A percentile compares a stretch with the other conserved stretches of the same genome.
Conservation (phyloP, 169 alveolate genomes). For the Plasmodium yoelii region DNA sequence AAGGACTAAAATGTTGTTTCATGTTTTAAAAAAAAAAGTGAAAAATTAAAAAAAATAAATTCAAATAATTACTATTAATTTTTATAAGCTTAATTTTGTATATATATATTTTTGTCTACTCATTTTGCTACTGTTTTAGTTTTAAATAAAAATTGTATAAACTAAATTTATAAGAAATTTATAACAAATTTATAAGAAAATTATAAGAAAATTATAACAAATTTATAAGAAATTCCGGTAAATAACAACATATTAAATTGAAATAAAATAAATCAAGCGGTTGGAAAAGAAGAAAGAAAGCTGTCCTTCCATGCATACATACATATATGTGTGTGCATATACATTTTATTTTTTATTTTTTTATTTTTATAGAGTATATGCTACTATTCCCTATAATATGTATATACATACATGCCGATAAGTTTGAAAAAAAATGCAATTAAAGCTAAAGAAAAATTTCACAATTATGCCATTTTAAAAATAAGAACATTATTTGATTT, state of each 20-base stretch:
- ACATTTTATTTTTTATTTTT: too few relatives aligned
- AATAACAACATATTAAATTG: too few relatives aligned
- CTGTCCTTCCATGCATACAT: neutral
- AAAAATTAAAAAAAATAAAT: neutral
- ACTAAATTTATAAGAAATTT: too few relatives aligned
- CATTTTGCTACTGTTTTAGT: neutral
- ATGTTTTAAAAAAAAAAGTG: conserved; percentile 7
- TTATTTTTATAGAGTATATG: neutral
- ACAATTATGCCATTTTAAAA: too few relatives aligned
- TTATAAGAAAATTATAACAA: too few relatives aligned
- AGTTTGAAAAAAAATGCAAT: too few relatives aligned
- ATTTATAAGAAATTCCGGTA: too few relatives aligned
- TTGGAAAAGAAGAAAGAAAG: too few relatives aligned
- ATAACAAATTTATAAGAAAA: too few relatives aligned
- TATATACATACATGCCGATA: neutral
- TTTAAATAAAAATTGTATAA: neutral
- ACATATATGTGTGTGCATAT: neutral
- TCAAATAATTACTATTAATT: neutral
- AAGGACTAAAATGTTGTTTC: conserved; percentile 43
- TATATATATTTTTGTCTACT: neutral
- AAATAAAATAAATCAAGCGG: too few relatives aligned
- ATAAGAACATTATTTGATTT: too few relatives aligned
- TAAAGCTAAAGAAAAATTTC: too few relatives aligned
- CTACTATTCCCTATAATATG: neutral
- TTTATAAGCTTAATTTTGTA: neutral